These are phyloP conservation scores for Straminergon stramineum DNA, from an alignment of 225 moss, liverwort and hornwort genomes.

Conservation along the genomic window DNA sequence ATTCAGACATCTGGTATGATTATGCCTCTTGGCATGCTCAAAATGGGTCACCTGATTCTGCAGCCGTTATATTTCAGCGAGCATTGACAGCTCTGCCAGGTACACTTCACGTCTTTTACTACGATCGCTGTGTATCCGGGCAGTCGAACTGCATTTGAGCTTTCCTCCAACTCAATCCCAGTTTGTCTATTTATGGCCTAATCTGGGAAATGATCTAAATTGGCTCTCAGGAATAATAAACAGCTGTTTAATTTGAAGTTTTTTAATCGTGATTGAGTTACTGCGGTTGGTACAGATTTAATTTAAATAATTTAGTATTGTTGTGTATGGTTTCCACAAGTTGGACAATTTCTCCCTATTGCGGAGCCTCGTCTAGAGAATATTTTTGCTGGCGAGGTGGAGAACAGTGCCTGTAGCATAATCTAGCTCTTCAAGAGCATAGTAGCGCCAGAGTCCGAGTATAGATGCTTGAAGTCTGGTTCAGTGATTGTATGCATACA, in stretches of 20 bases:
- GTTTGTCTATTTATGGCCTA: not conserved
- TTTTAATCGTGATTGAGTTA: not conserved
- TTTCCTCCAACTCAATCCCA: not conserved
- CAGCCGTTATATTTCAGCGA: slow-evolving; percentile 72
- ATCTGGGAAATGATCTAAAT: not conserved
- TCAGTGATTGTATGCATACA: not conserved
- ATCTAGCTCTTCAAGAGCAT: not conserved
- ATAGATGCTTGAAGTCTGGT: not conserved
- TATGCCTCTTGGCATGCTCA: slow-evolving; percentile 96
- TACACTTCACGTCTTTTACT: slow-evolving; percentile 1
- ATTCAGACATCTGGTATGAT: slow-evolving; percentile 99
- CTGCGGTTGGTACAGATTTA: not conserved
- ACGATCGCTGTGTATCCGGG: not conserved
- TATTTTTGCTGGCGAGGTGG: not conserved
- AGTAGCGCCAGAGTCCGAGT: not conserved
- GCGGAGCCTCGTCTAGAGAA: not conserved
- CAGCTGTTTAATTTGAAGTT: not conserved
- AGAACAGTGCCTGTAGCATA: not conserved
- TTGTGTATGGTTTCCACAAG: not conserved
- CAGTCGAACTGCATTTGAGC: not conserved
- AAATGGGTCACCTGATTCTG: slow-evolving; percentile 69
- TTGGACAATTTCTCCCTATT: not conserved
- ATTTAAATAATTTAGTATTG: not conserved
- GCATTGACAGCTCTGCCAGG: slow-evolving; percentile 88
- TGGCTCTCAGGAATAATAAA: not conserved